Evolutionary conservation across 2,329 filamentous ascomycete genomes (phyloP), one percentile per base, ranked within the genome.

Genomic region (Beauveria sp.): DNA sequence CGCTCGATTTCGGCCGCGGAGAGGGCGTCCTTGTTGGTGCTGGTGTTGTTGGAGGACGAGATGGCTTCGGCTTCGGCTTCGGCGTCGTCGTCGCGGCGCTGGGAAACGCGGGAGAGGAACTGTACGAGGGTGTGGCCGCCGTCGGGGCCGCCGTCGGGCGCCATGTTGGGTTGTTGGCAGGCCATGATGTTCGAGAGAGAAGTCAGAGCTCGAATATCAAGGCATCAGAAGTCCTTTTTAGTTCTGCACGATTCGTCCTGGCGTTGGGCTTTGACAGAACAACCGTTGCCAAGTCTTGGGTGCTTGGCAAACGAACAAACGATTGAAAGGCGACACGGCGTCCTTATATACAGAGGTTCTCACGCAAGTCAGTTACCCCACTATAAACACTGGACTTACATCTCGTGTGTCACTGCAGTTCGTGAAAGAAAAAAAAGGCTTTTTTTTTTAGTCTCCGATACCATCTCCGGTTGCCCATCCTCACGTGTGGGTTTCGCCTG

Each of bases 1-100:
- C 79, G 77, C 67, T 89, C 84, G 52, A 89, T 74, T 58, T 78
- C 76, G 20, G 67, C 65, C 20, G 69, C 67, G 52, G 68, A 62
- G 1, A 63, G 62, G n/a, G 46, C 34, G 18, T 54, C 52, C 8
- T 54, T 26, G 22, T 14, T 30, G n/a, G 16, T 49, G 58, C 28
- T 55, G 58, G 16, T 55, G 42, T 58, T 49, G 46, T 50, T 50
- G 56, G 56, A 40, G 12, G 50, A n/a, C 8, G 50, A 18, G 18
- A 42, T 26, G 30, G 16, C 59, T n/a, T 42, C 5, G 34, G 20
- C n/a, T 47, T 38, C 6, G 34, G 34, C 12, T 38, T 38, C 34
- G 12, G 34, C 58, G 50, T 42, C 40, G 2, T 26, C 28, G 43
- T 45, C 50, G 34, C 43, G 46, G 34, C 46, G 52, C 24, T 55